Conservation (phyloP, 1,284 basidiomycete species). For the Kwoniella shivajii region DNA sequence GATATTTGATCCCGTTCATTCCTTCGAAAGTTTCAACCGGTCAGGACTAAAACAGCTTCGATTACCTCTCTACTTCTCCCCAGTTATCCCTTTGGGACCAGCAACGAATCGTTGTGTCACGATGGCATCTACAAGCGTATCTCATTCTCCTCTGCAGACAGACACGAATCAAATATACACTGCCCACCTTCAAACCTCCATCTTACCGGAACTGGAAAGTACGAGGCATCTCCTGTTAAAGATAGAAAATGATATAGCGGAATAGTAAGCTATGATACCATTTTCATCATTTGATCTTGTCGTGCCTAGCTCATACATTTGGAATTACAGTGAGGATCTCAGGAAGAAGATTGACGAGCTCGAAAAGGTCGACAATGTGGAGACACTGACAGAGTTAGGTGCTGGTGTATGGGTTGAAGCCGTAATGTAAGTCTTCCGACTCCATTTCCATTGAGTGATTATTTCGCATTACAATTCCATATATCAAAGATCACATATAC, state of each 20-base stretch:
- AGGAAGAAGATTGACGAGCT: constrained; percentile 13
- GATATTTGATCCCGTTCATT: not conserved
- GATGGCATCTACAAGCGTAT: not conserved
- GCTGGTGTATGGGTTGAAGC: constrained; percentile 41
- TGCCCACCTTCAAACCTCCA: constrained; percentile 9
- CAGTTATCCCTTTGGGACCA: too few relatives aligned
- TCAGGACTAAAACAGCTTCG: too few relatives aligned
- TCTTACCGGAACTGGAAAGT: constrained; percentile 13
- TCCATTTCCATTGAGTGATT: not conserved
- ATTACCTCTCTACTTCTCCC: too few relatives aligned
- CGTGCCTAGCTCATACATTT: not conserved
- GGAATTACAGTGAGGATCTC: constrained; percentile 8
- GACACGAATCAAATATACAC: constrained; percentile 2
- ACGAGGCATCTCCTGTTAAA: not conserved
- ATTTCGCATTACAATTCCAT: too few relatives aligned
- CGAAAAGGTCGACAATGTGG: constrained; percentile 7
- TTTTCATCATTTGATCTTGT: not conserved
- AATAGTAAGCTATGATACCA: constrained; percentile 10
- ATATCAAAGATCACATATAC: not conserved
- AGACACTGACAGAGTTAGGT: constrained; percentile 36
- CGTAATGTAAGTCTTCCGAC: constrained; percentile 26
- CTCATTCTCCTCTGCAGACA: not conserved
- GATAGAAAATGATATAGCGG: constrained; percentile 14
- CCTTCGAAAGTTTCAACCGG: not conserved
- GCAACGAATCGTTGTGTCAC: not conserved